Evolutionary conservation across 2,329 filamentous ascomycete genomes (phyloP).

Genomic region (Dactylellina leptospora): DNA sequence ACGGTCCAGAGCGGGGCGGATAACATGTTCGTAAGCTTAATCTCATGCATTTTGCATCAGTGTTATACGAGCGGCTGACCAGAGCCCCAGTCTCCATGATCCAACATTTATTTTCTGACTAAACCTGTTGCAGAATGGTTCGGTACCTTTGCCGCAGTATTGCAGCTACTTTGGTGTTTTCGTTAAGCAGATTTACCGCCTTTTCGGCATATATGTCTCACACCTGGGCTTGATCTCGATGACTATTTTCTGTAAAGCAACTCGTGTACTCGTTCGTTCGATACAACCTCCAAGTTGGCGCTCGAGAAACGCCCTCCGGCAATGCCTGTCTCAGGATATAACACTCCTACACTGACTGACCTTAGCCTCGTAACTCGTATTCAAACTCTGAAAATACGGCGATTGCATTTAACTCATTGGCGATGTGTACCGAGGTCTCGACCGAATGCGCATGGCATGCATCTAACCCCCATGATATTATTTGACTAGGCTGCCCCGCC

Average conservation of each 20-base stretch:
- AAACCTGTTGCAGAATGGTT: conserved; percentile 31
- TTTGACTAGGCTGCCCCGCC: conserved; percentile 4
- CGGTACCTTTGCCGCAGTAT: conserved; percentile 38
- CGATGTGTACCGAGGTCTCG: neutral
- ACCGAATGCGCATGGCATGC: conserved; percentile 5
- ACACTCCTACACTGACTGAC: neutral
- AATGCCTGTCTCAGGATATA: conserved; percentile 17
- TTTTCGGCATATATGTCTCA: conserved; percentile 20
- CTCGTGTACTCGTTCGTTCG: neutral
- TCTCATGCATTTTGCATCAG: conserved; percentile 22
- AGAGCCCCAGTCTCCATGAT: conserved; percentile 24
- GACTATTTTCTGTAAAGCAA: too few relatives aligned
- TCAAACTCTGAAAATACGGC: neutral
- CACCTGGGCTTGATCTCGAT: too few relatives aligned
- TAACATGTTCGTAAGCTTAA: conserved; percentile 1
- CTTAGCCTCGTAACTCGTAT: neutral
- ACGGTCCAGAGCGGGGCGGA: conserved; percentile 25
- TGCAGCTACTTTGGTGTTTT: conserved; percentile 22
- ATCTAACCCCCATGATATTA: conserved; percentile 10
- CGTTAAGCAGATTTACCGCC: conserved; percentile 37
- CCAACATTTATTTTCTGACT: conserved; percentile 5
- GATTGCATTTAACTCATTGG: neutral
- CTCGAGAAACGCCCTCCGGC: conserved; percentile 25
- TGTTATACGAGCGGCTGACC: conserved; percentile 50
- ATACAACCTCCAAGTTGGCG: conserved; percentile 13